Percentiles rank a stretch among this genome's conserved stretches.
phyloP scores from a whole-genome alignment of 2,329 filamentous ascomycete species.

The Cordyceps tenuipes region DNA sequence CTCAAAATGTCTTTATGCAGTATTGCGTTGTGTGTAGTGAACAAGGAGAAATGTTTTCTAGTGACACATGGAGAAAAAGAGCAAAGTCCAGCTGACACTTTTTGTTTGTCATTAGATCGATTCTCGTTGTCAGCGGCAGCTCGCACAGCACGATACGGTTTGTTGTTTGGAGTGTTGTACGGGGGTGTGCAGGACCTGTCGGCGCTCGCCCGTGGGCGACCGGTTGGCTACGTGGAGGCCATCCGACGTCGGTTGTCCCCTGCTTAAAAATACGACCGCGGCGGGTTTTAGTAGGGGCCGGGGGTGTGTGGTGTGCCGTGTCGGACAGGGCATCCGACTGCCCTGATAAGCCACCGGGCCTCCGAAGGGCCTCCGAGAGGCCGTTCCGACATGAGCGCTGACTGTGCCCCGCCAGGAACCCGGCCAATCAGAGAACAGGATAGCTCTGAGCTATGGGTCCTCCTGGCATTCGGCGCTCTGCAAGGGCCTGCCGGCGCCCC shows the following conservation, averaged over 20 bases:
- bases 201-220: slow-evolving; percentile 59
- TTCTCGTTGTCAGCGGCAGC: slow-evolving; percentile 71
- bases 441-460: neutral
- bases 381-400: neutral
- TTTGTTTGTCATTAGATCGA: slow-evolving; percentile 45
- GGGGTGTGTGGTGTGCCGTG: neutral
- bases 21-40: neutral
- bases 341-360: neutral
- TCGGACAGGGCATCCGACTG: neutral
- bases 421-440: neutral
- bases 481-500: neutral
- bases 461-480: neutral
- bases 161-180: slow-evolving; percentile 71
- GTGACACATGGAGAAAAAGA: neutral
- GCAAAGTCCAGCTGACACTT: neutral
- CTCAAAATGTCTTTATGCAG: neutral
- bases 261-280: neutral
- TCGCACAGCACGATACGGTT: slow-evolving; percentile 69
- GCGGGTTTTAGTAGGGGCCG: neutral
- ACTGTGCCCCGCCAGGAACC: neutral
- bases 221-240: slow-evolving; percentile 67
- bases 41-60: neutral
- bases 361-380: neutral
- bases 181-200: slow-evolving; percentile 73
- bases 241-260: slow-evolving; percentile 36